A percentile compares a stretch with the other conserved stretches of the same genome.
Evolutionary conservation across 2,329 filamentous ascomycete genomes (phyloP).

Genomic region (Aspergillus sp.): DNA sequence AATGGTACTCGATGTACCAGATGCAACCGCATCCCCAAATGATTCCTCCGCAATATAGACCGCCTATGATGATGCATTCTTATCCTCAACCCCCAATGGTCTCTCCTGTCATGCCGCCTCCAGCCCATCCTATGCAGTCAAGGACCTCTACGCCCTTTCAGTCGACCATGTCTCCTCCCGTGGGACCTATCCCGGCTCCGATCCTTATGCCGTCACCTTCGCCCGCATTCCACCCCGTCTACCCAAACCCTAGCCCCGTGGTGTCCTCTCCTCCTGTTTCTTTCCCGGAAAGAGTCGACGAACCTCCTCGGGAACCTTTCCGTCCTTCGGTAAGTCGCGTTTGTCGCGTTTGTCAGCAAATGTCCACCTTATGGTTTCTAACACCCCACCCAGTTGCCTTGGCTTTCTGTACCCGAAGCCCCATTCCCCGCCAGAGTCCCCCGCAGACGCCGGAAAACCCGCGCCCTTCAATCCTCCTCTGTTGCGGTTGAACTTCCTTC

Average conservation of each 20-base stretch:
- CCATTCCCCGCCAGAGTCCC: constrained; percentile 54
- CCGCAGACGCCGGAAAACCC: constrained; percentile 44
- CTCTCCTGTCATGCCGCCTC: constrained; percentile 35
- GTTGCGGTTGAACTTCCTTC: constrained; percentile 50
- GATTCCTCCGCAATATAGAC: constrained; percentile 40
- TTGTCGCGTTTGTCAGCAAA: not conserved
- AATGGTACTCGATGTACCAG: constrained; percentile 38
- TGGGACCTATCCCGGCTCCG: constrained; percentile 24
- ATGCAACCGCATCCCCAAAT: constrained; percentile 35
- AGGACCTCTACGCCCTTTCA: constrained; percentile 37
- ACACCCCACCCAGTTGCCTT: constrained; percentile 49
- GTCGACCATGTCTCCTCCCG: constrained; percentile 34
- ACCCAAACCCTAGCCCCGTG: constrained; percentile 28
- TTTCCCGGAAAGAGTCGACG: constrained; percentile 21
- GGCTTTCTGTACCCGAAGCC: constrained; percentile 56
- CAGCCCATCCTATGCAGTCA: constrained; percentile 35
- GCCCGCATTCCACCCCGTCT: constrained; percentile 20
- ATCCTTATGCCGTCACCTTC: constrained; percentile 29
- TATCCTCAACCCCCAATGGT: constrained; percentile 42
- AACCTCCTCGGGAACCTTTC: constrained; percentile 43
- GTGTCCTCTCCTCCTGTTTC: constrained; percentile 30
- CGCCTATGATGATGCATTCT: constrained; percentile 43
- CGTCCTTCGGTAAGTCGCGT: constrained; percentile 45
- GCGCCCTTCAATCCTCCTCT: constrained; percentile 31
- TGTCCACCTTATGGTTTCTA: constrained; percentile 1